Percentiles rank a stretch among this genome's conserved stretches.
Evolutionary conservation across 1,284 basidiomycete species (phyloP).

Genomic region (Rhizopogon parksii): DNA sequence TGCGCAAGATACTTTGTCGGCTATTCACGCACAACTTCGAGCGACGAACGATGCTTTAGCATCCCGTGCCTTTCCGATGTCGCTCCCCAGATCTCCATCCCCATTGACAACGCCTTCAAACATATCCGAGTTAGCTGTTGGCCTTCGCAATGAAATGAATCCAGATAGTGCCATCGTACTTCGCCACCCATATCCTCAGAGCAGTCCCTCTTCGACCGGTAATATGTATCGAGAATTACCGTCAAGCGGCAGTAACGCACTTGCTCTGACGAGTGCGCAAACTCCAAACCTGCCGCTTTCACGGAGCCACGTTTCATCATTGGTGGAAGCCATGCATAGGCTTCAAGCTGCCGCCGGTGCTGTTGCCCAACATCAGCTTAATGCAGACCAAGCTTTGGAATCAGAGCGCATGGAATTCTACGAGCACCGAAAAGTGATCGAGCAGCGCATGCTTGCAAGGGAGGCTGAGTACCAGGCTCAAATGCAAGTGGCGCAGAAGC

Average conservation of each 20-base stretch:
- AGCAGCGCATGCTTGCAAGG: slow-evolving; percentile 11
- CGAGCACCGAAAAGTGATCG: slow-evolving; percentile 16
- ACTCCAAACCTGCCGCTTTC: neutral
- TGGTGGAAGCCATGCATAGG: slow-evolving; percentile 9
- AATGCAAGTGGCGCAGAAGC: slow-evolving; percentile 11
- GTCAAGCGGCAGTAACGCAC: neutral
- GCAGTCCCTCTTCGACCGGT: neutral
- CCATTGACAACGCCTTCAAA: slow-evolving; percentile 5
- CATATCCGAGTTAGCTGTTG: neutral
- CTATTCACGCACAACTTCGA: slow-evolving; percentile 13
- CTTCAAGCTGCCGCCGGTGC: slow-evolving; percentile 8
- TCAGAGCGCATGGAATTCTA: slow-evolving; percentile 11
- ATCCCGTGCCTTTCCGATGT: slow-evolving; percentile 6
- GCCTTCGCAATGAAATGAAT: neutral
- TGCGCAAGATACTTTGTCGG: slow-evolving; percentile 9
- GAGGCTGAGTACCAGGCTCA: slow-evolving; percentile 9
- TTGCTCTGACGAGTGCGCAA: neutral
- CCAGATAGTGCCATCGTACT: neutral
- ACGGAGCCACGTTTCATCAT: neutral
- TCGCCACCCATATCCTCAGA: slow-evolving; percentile 7
- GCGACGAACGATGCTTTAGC: neutral
- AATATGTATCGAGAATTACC: neutral
- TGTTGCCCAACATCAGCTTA: slow-evolving; percentile 13
- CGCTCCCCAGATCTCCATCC: slow-evolving; percentile 5
- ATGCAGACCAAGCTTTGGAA: slow-evolving; percentile 14